A percentile compares a stretch with the other conserved stretches of the same genome.
phyloP scores from a whole-genome alignment of 192 early-diverging fungal species.

The Linnemannia zychae region DNA sequence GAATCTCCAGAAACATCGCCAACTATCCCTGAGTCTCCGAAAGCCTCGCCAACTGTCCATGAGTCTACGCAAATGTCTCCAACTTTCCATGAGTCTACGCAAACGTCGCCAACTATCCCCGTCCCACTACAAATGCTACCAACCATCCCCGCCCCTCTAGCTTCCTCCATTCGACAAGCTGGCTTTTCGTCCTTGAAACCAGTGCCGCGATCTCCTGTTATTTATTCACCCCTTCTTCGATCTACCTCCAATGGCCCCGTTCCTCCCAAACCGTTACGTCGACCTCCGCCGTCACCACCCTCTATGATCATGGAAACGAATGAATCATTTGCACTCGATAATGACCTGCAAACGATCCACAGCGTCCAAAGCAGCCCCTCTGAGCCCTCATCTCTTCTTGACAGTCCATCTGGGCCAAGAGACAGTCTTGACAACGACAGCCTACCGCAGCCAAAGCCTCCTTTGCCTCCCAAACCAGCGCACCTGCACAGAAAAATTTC shows the following conservation, averaged over 20 bases:
- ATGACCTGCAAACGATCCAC: constrained; percentile 48
- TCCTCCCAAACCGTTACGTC: constrained; percentile 31
- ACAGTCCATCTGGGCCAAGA: neutral
- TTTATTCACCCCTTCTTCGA: constrained; percentile 27
- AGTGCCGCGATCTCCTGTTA: constrained; percentile 17
- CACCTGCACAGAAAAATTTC: constrained; percentile 19
- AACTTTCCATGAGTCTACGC: neutral
- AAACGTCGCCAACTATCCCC: neutral
- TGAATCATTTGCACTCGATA: constrained; percentile 22
- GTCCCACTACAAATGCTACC: neutral
- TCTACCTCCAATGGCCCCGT: constrained; percentile 15
- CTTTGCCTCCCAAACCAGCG: constrained; percentile 66
- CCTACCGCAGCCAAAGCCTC: constrained; percentile 49
- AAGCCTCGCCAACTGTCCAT: neutral
- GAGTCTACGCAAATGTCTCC: neutral
- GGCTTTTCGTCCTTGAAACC: constrained; percentile 7
- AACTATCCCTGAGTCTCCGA: neutral
- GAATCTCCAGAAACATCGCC: neutral
- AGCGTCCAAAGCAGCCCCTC: constrained; percentile 26
- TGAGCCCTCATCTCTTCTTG: neutral
- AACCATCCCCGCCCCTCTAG: neutral
- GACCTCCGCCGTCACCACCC: constrained; percentile 23
- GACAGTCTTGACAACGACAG: constrained; percentile 7
- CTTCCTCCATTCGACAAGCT: constrained; percentile 10
- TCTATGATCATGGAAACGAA: constrained; percentile 13